Conservation (phyloP, 495 filamentous ascomycete species). For the Penicillium macrosclerotiorum region DNA sequence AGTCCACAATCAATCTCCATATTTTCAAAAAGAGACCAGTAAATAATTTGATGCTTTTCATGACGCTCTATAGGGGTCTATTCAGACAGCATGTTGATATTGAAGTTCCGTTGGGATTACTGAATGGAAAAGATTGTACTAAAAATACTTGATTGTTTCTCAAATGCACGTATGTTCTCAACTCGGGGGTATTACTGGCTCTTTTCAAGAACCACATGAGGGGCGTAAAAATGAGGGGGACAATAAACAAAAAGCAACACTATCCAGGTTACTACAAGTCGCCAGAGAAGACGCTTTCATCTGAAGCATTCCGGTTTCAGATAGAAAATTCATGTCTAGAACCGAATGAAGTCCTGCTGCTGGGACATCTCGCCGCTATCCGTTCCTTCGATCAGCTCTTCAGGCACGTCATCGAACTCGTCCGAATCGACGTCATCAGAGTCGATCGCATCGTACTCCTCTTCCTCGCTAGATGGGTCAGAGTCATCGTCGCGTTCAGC, state of each 20-base stretch:
- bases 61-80: too few relatives aligned
- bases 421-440: conserved; percentile 90
- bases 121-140: neutral
- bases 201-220: neutral
- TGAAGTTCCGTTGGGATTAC: neutral
- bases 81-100: too few relatives aligned
- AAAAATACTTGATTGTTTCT: neutral
- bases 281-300: neutral
- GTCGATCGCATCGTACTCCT: conserved; percentile 69
- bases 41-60: too few relatives aligned
- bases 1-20: too few relatives aligned
- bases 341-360: conserved; percentile 68
- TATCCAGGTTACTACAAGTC: conserved; percentile 15
- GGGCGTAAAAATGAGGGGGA: neutral
- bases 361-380: conserved; percentile 54
- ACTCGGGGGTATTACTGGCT: conserved; percentile 2
- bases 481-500: conserved; percentile 58
- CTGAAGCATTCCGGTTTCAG: neutral
- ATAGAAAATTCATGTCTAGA: conserved; percentile 38
- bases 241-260: neutral
- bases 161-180: neutral
- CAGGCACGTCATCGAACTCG: conserved; percentile 69
- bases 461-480: conserved; percentile 83
- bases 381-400: conserved; percentile 41
- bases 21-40: too few relatives aligned